Conservation (phyloP, 345 rosid genomes). For the Erysimum cheiranthoides region DNA sequence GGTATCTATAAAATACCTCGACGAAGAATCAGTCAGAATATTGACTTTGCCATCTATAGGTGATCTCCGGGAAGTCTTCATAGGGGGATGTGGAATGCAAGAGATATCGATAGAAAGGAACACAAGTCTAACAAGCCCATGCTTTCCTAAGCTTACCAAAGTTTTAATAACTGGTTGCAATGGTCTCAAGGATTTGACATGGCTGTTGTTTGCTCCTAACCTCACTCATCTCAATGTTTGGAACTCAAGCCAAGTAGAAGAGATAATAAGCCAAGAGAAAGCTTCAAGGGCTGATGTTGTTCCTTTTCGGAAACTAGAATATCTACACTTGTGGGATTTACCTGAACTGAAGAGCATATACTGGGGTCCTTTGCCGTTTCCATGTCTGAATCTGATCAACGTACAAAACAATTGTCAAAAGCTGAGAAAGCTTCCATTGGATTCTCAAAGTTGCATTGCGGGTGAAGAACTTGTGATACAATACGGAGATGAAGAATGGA, state of each 20-base stretch:
- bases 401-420: slow-evolving; percentile 22
- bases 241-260: slow-evolving; percentile 10
- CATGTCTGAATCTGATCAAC: background rate
- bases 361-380: slow-evolving; percentile 27
- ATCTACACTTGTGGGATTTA: background rate
- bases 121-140: slow-evolving; percentile 7
- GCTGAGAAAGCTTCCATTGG: slow-evolving; percentile 21
- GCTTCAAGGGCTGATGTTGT: background rate
- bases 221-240: slow-evolving; percentile 6
- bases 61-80: background rate
- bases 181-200: slow-evolving; percentile 34
- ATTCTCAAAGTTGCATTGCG: background rate
- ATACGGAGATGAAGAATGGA: slow-evolving; percentile 17
- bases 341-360: slow-evolving; percentile 32
- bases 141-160: slow-evolving; percentile 2
- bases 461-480: background rate
- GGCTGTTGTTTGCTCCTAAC: slow-evolving; percentile 39
- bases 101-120: slow-evolving; percentile 2
- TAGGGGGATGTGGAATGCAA: background rate
- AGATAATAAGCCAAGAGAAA: slow-evolving; percentile 32
- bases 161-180: background rate
- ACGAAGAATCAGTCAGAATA: slow-evolving; percentile 6
- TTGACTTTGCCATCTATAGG: slow-evolving; percentile 1
- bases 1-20: background rate
- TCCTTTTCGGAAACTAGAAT: slow-evolving; percentile 23